These are phyloP conservation scores for Aspergillus cejpii DNA, from an alignment of 2,329 filamentous ascomycete species.

Conservation along the genomic window DNA sequence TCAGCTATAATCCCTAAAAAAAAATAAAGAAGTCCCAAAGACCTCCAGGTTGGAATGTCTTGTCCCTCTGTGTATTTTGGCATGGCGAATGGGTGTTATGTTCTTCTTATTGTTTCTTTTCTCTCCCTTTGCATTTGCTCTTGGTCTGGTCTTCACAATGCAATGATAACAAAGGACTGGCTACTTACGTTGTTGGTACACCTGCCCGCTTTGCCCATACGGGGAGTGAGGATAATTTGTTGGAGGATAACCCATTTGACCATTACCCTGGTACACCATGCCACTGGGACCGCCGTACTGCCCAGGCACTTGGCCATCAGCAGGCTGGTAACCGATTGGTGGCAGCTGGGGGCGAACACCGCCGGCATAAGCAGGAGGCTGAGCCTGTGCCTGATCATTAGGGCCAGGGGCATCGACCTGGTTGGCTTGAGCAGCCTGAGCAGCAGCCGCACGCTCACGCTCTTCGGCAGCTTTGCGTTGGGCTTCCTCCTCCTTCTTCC, in stretches of 20 bases:
- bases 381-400: slow-evolving; percentile 44
- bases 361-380: slow-evolving; percentile 43
- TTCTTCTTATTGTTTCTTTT: slow-evolving; percentile 8
- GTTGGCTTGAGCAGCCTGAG: slow-evolving; percentile 42
- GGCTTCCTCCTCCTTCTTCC: slow-evolving; percentile 97
- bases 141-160: slow-evolving; percentile 18
- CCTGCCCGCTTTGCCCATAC: slow-evolving; percentile 45
- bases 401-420: slow-evolving; percentile 43
- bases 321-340: slow-evolving; percentile 65
- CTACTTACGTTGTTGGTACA: slow-evolving; percentile 48
- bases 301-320: slow-evolving; percentile 48
- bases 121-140: slow-evolving; percentile 10
- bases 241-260: slow-evolving; percentile 43
- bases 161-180: slow-evolving; percentile 19
- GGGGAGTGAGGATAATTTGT: slow-evolving; percentile 46
- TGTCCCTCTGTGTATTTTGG: slow-evolving; percentile 6
- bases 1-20: slow-evolving; percentile 22
- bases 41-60: slow-evolving; percentile 12
- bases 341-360: slow-evolving; percentile 60
- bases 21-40: slow-evolving; percentile 18
- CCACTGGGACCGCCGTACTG: slow-evolving; percentile 56
- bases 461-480: slow-evolving; percentile 87
- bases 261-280: slow-evolving; percentile 46
- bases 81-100: slow-evolving; percentile 6
- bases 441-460: slow-evolving; percentile 61